These are phyloP conservation scores for Arabidopsis suecica DNA, from an alignment of 345 rosid species.

Conservation along the genomic window DNA sequence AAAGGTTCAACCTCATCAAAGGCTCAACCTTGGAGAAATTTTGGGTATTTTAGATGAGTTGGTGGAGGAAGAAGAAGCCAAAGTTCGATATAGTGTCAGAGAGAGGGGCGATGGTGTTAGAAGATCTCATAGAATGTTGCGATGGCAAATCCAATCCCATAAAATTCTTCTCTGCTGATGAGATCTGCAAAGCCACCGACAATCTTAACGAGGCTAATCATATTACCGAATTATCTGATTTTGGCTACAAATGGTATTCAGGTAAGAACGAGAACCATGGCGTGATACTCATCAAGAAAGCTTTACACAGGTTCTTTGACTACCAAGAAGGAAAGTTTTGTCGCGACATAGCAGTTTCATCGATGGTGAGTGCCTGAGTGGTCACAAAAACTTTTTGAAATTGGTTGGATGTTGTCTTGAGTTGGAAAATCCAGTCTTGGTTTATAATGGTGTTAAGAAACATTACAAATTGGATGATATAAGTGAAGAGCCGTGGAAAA, in stretches of 20 bases:
- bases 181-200: too few species aligned
- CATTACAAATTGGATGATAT: not conserved
- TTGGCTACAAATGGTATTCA: not conserved
- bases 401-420: not conserved
- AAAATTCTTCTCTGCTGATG: not conserved
- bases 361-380: conserved; percentile 2
- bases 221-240: too few species aligned
- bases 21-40: too few species aligned
- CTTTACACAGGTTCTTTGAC: too few species aligned
- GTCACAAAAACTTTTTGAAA: not conserved
- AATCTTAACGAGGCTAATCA: too few species aligned
- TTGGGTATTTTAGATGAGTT: too few species aligned
- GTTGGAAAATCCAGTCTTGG: not conserved
- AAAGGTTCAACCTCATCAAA: too few species aligned
- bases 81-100: too few species aligned
- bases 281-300: too few species aligned
- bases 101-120: too few species aligned
- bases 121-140: not conserved
- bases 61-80: too few species aligned
- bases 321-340: too few species aligned
- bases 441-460: not conserved
- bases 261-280: not conserved
- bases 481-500: not conserved
- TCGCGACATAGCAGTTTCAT: not conserved
- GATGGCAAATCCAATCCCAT: not conserved